phyloP scores from a whole-genome alignment of 805 yeast genomes.

The Candida ortonii region DNA sequence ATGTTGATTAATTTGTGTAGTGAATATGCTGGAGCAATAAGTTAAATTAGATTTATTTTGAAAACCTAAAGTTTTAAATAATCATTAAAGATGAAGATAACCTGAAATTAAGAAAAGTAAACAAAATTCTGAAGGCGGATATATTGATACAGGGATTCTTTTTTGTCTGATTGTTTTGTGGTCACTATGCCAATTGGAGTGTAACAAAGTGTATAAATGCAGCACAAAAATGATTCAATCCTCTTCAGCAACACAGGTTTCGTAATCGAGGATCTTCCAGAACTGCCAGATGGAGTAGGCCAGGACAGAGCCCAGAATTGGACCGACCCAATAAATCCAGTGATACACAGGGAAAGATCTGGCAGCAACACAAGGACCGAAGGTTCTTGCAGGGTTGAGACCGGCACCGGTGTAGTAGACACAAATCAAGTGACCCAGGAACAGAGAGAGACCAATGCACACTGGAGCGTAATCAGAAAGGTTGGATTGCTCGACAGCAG shows the following conservation, averaged over 20 bases:
- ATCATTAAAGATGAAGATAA: too few relatives aligned
- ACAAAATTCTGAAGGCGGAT: too few relatives aligned
- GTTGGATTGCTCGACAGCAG: conserved; percentile 79
- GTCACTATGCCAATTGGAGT: too few relatives aligned
- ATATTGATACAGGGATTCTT: too few relatives aligned
- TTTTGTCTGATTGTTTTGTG: too few relatives aligned
- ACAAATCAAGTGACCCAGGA: conserved; percentile 77
- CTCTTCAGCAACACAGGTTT: conserved; percentile 42
- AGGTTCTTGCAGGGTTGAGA: conserved; percentile 84
- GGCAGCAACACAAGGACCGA: conserved; percentile 79
- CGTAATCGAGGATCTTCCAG: conserved; percentile 64
- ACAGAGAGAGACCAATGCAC: conserved; percentile 77
- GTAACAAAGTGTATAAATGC: too few relatives aligned
- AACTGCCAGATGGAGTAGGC: conserved; percentile 67
- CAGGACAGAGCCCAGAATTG: conserved; percentile 64
- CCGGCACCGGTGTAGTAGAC: conserved; percentile 90
- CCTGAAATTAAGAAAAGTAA: too few relatives aligned
- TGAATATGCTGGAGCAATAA: too few relatives aligned
- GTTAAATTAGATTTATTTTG: too few relatives aligned
- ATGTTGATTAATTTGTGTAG: too few relatives aligned
- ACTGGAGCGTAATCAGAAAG: conserved; percentile 79
- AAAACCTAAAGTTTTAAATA: too few relatives aligned
- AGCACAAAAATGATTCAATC: conserved; percentile 17
- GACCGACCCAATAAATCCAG: conserved; percentile 95
- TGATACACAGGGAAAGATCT: conserved; percentile 73